These are phyloP conservation scores for Tricholoma terreum DNA, from an alignment of 768 basidiomycete species.

Conservation along the genomic window DNA sequence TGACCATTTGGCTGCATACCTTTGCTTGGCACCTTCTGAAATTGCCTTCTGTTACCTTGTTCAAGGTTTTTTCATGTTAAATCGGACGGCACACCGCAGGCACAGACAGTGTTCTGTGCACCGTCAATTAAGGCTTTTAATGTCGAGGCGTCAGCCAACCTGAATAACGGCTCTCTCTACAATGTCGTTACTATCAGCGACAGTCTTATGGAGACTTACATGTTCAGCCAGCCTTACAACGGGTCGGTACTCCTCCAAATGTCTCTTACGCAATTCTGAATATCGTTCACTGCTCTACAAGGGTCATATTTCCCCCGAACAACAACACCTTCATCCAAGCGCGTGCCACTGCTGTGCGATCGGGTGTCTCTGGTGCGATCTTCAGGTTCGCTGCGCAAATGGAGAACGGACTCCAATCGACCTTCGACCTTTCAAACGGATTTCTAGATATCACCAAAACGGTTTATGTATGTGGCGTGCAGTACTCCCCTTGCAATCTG, in stretches of 20 bases:
- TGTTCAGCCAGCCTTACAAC: conserved; percentile 52
- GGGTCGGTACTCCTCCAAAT: conserved; percentile 37
- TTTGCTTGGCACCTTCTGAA: neutral
- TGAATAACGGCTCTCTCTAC: conserved; percentile 41
- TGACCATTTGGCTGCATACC: conserved; percentile 1
- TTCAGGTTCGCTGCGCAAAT: conserved; percentile 47
- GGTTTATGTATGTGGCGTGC: conserved; percentile 46
- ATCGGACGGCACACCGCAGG: conserved; percentile 32
- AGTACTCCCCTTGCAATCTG: neutral
- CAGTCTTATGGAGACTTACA: conserved; percentile 48
- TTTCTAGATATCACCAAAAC: conserved; percentile 49
- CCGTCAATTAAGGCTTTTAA: conserved; percentile 46
- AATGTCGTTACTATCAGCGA: conserved; percentile 34
- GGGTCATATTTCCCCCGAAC: conserved; percentile 39
- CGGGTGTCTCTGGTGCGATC: conserved; percentile 61
- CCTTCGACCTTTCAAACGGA: conserved; percentile 46
- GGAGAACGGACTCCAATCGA: conserved; percentile 37
- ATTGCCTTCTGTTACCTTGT: neutral
- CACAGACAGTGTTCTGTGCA: conserved; percentile 53
- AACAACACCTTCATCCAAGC: conserved; percentile 48
- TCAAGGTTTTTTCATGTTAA: conserved; percentile 39
- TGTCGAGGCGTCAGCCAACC: conserved; percentile 40
- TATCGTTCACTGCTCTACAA: conserved; percentile 16
- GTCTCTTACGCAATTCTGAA: neutral
- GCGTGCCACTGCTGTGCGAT: conserved; percentile 44